Base-by-base conservation (phyloP, 768 basidiomycete species). In the Bullera alba region DNA sequence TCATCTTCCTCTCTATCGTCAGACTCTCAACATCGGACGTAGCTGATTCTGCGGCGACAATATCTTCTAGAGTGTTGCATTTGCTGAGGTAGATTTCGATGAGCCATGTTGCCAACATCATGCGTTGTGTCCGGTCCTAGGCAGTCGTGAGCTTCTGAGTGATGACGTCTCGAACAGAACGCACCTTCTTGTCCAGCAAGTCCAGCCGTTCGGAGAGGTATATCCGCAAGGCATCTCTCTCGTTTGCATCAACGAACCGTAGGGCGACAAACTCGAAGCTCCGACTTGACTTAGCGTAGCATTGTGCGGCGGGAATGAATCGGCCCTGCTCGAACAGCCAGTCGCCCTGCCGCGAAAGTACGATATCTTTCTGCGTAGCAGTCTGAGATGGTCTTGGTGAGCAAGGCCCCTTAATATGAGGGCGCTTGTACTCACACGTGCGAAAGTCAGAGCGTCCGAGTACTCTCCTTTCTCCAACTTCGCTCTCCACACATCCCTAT, bases 71-170 rank as follows among this genome's bases (percentile, higher is more conserved):
- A 54, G 93, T 88, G 64, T 95, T 93, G 71, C 87, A 90, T 76
- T 95, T 97, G 73, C 86, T 86, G 15, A 99, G 81, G 67, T 91
- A 96, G 57, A 97, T 89, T 72, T 99, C 95, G 26, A 95, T 85
- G 12, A 99, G 81, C 95, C 95, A 99, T 0, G 91, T 96, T 16
- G 95, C 92, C 17, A 99, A 76, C 83, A 97, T 90, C 85, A 91
- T 91, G 34, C 95, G 80, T 70, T 96, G 92, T 0, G 89, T 91
- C 32, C 86, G 60, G 62, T 95, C 90, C 92, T 51, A 29, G 35
- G 30, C n/a, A n/a, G n/a, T n/a, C n/a, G n/a, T 28, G 27, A n/a
- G 23, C 17, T 32, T 22, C 19, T 26, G 34, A 36, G 22, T 21
- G 32, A n/a, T 19, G n/a, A n/a, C n/a, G n/a, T n/a, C n/a, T n/a